A percentile compares a stretch with the other conserved stretches of the same genome.
phyloP scores from a whole-genome alignment of 2,329 filamentous ascomycete genomes.

The Sporothrix pallida region DNA sequence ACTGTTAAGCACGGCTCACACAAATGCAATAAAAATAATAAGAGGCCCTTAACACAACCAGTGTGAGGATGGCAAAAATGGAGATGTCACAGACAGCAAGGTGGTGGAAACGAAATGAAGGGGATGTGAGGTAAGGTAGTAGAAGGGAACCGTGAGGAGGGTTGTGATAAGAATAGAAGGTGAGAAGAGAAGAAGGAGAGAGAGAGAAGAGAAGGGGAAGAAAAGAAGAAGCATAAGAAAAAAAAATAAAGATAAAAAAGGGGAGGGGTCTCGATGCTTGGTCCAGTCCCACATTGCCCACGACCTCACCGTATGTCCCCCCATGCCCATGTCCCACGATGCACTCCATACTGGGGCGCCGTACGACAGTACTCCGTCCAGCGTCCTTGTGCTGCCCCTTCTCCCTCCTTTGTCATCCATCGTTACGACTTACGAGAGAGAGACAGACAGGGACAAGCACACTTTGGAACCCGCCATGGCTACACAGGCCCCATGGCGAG shows the following conservation, averaged over 20 bases:
- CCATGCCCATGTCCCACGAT: constrained; percentile 7
- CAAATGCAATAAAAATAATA: constrained; percentile 8
- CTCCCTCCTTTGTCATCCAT: constrained; percentile 2
- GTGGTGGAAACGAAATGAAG: constrained; percentile 28
- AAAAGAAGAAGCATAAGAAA: background rate
- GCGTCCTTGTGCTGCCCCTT: background rate
- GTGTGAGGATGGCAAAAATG: constrained; percentile 22
- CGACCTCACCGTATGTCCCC: constrained; percentile 1
- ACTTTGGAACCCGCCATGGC: constrained; percentile 14
- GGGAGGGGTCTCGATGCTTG: constrained; percentile 1
- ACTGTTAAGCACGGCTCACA: constrained; percentile 18
- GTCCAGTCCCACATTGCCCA: background rate
- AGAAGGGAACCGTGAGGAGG: background rate
- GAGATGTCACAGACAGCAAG: constrained; percentile 29
- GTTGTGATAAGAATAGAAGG: constrained; percentile 17
- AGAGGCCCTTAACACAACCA: constrained; percentile 26
- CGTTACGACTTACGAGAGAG: background rate
- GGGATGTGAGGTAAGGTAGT: background rate
- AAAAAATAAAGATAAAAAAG: background rate
- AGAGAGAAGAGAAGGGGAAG: background rate
- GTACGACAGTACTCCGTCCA: background rate
- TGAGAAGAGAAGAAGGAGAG: background rate
- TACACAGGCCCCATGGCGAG: background rate
- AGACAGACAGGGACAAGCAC: background rate
- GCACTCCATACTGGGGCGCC: constrained; percentile 4